These are phyloP conservation scores for Clavispora santaluciae DNA, from an alignment of 805 yeast genomes.

Conservation along the genomic window DNA sequence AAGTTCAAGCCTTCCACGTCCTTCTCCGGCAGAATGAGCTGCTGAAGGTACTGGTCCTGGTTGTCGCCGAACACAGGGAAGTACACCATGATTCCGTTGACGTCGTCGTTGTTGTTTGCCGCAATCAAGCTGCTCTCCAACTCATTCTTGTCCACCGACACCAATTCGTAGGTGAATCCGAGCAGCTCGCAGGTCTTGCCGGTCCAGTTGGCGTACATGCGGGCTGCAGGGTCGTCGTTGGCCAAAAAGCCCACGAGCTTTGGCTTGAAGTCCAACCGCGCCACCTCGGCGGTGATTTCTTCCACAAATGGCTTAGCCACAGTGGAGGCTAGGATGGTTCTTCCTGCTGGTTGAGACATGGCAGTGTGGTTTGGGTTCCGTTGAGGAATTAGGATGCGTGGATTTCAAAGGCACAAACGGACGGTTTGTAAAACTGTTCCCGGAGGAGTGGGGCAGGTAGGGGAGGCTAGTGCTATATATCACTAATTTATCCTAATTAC, in stretches of 20 bases:
- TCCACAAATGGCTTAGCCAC: conserved; percentile 78
- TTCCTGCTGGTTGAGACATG: conserved; percentile 51
- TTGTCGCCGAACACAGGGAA: conserved; percentile 95
- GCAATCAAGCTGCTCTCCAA: conserved; percentile 77
- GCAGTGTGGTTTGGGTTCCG: background rate
- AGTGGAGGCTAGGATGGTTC: conserved; percentile 80
- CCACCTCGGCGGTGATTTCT: conserved; percentile 62
- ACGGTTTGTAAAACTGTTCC: background rate
- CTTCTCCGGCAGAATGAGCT: conserved; percentile 82
- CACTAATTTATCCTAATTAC: conserved; percentile 1
- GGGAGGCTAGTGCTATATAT: background rate
- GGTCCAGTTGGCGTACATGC: conserved; percentile 95
- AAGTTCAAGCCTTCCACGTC: conserved; percentile 96
- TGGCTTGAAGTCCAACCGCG: conserved; percentile 53
- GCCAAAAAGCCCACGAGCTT: conserved; percentile 87
- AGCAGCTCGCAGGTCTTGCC: conserved; percentile 80
- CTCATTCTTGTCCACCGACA: conserved; percentile 71
- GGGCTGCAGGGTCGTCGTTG: conserved; percentile 91
- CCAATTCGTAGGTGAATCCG: conserved; percentile 80
- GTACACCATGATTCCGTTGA: conserved; percentile 93
- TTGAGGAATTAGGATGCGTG: background rate
- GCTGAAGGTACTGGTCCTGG: conserved; percentile 94
- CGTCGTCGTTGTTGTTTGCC: conserved; percentile 71
- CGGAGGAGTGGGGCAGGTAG: background rate
- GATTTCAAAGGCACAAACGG: background rate